Evolutionary conservation across 2,329 filamentous ascomycete species (phyloP), one percentile per base, ranked within the genome.

Genomic region (Claviceps capensis): DNA sequence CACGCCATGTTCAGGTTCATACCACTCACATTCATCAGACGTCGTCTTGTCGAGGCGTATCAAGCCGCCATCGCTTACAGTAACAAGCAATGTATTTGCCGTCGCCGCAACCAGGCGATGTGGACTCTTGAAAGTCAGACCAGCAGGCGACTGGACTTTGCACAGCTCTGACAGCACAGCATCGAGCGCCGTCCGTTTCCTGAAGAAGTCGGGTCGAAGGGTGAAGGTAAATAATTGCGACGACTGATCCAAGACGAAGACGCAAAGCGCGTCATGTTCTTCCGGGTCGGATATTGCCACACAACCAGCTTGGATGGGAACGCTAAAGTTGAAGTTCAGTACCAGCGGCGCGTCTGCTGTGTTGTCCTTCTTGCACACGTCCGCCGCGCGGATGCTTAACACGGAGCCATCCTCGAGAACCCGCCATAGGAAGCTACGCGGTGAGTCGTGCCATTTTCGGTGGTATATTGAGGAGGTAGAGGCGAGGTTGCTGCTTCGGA

Each of bases 351-450:
- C 81, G 67, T 94, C 88, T 44, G 74, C 68, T 22, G 81, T 77
- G 58, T 74, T 77, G 55, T 75, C 76, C 58, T 75, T 79, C 70
- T 78, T 89, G 64, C 81, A 85, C 58, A 96, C 71, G 68, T 98
- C 93, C 54, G 87, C 81, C 42, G 82, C 83, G 63, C 88, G 85
- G 49, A 98, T 76, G 69, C 93, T 91, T 59, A 98, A 75, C 56
- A 88, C 74, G 58, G 79, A 86, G 62, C 82, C 81, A 61, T 88
- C 82, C 62, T 95, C 85, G 55, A 96, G 71, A 41, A 97, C 77
- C 59, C 91, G 81, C 93, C 93, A 98, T 47, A 95, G 76, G 64
- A 97, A 94, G 67, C 81, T 88, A 63, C 86, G 83, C 41, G 93
- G 93, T 57, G 85, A 83, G 57, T 78, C 74, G 62, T 85, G 81